Evolutionary conservation across 352 stramenopile genomes (phyloP).

Genomic region (Globisporangium orthogonon): DNA sequence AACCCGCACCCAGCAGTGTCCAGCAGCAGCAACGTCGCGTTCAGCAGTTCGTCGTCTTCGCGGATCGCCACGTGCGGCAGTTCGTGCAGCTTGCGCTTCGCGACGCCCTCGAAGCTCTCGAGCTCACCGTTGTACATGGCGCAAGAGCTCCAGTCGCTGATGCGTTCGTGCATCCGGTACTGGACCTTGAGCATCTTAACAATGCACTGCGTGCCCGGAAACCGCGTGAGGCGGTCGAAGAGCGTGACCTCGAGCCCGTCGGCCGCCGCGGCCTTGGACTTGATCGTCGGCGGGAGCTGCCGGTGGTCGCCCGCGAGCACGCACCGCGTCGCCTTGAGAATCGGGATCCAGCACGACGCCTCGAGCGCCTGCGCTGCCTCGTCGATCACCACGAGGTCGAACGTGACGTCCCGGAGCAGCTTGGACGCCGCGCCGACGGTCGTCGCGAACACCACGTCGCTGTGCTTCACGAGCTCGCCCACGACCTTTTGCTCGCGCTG

Average conservation of each 20-base stretch:
- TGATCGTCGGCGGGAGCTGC: conserved; percentile 97
- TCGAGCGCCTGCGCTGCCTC: conserved; percentile 97
- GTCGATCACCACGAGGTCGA: conserved; percentile 96
- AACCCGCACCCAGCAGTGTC: conserved; percentile 93
- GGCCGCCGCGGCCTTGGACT: conserved; percentile 73
- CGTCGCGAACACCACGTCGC: conserved; percentile 95
- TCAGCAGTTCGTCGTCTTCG: conserved; percentile 51
- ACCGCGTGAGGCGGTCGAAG: conserved; percentile 93
- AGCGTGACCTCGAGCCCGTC: conserved; percentile 89
- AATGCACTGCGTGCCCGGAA: conserved; percentile 37
- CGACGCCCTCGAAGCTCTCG: conserved; percentile 69
- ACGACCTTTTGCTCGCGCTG: conserved; percentile 92
- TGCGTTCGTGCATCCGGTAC: conserved; percentile 96
- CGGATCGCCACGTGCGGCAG: conserved; percentile 57
- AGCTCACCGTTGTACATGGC: conserved; percentile 93
- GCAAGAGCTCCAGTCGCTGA: conserved; percentile 93
- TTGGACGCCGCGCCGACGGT: conserved; percentile 93
- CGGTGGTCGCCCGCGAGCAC: conserved; percentile 93
- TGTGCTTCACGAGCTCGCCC: conserved; percentile 82
- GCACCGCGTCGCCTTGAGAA: conserved; percentile 87
- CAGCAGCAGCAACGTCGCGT: conserved; percentile 86
- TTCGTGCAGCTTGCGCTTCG: conserved; percentile 68
- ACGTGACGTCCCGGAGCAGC: conserved; percentile 86
- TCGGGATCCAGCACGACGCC: conserved; percentile 95
- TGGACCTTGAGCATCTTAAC: conserved; percentile 94